phyloP scores from a whole-genome alignment of 768 basidiomycete genomes.

The Nevesoporus exiguus region DNA sequence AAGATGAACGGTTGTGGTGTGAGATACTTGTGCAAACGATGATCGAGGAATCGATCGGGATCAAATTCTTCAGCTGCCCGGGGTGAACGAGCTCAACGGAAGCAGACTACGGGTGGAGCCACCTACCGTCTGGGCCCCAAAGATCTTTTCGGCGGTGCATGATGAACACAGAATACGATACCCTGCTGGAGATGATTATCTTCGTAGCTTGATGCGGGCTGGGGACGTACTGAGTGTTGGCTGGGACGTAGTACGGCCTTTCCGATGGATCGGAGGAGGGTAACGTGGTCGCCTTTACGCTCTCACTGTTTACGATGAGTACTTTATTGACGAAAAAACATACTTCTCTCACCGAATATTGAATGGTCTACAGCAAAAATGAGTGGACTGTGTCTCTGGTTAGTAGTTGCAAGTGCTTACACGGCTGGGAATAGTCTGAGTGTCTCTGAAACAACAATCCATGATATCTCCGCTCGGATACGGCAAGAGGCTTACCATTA shows the following conservation, averaged over 20 bases:
- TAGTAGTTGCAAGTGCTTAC: slow-evolving; percentile 6
- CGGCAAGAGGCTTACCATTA: slow-evolving; percentile 41
- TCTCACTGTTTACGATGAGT: slow-evolving; percentile 35
- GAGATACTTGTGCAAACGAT: slow-evolving; percentile 58
- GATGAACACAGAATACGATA: slow-evolving; percentile 53
- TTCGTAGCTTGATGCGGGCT: background rate
- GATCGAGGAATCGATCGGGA: slow-evolving; percentile 68
- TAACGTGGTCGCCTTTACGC: slow-evolving; percentile 46
- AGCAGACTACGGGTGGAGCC: background rate
- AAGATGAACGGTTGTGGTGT: slow-evolving; percentile 67
- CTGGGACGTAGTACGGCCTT: slow-evolving; percentile 32
- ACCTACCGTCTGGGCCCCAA: slow-evolving; percentile 67
- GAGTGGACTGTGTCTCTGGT: background rate
- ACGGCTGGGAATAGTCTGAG: slow-evolving; percentile 55
- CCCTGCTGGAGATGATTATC: slow-evolving; percentile 13
- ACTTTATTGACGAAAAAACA: background rate
- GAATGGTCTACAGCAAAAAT: slow-evolving; percentile 36
- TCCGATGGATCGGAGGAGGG: slow-evolving; percentile 26
- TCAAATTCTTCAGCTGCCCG: slow-evolving; percentile 60
- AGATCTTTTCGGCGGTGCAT: slow-evolving; percentile 66
- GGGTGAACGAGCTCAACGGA: background rate
- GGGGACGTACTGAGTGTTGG: slow-evolving; percentile 37
- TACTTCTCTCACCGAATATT: slow-evolving; percentile 39
- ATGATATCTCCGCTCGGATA: background rate
- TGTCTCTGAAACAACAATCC: slow-evolving; percentile 37